phyloP scores from a whole-genome alignment of 169 alveolate species.

The Sarcocystis neurona region DNA sequence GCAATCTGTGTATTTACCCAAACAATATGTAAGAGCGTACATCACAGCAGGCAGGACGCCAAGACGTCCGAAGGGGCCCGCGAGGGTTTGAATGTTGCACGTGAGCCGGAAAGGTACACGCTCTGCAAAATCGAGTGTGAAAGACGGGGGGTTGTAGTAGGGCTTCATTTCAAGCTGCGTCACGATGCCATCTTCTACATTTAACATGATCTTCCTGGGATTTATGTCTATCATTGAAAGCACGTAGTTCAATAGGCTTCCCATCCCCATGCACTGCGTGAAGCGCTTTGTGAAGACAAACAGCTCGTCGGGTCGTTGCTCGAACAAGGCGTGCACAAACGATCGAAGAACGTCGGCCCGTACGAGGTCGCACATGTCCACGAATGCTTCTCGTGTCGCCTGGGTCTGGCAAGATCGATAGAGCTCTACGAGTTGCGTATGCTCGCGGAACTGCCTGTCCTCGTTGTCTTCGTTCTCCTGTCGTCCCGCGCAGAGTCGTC shows the following conservation, averaged over 20 bases:
- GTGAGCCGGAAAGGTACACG: slow-evolving; percentile 80
- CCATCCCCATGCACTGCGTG: slow-evolving; percentile 68
- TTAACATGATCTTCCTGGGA: slow-evolving; percentile 67
- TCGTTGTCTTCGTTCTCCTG: slow-evolving; percentile 4
- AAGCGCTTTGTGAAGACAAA: slow-evolving; percentile 67
- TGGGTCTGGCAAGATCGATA: slow-evolving; percentile 53
- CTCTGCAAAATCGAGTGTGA: slow-evolving; percentile 47
- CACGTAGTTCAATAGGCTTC: slow-evolving; percentile 63
- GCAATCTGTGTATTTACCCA: slow-evolving; percentile 77
- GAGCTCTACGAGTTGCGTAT: slow-evolving; percentile 16
- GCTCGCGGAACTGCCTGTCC: slow-evolving; percentile 1
- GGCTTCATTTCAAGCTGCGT: slow-evolving; percentile 70
- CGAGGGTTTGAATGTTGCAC: slow-evolving; percentile 76
- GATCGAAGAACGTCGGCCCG: slow-evolving; percentile 60
- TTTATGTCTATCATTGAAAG: slow-evolving; percentile 67
- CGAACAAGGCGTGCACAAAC: slow-evolving; percentile 43
- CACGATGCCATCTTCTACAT: slow-evolving; percentile 68
- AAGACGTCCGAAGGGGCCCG: slow-evolving; percentile 81
- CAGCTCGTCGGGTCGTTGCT: slow-evolving; percentile 60
- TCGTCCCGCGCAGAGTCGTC: too few relatives aligned
- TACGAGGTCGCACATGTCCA: slow-evolving; percentile 67
- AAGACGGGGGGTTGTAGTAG: slow-evolving; percentile 59
- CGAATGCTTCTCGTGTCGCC: slow-evolving; percentile 62
- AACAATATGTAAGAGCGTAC: slow-evolving; percentile 75
- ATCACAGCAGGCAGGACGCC: slow-evolving; percentile 84